Conservation (phyloP, 2,329 filamentous ascomycete genomes). For the Stemphylium lycopersici region DNA sequence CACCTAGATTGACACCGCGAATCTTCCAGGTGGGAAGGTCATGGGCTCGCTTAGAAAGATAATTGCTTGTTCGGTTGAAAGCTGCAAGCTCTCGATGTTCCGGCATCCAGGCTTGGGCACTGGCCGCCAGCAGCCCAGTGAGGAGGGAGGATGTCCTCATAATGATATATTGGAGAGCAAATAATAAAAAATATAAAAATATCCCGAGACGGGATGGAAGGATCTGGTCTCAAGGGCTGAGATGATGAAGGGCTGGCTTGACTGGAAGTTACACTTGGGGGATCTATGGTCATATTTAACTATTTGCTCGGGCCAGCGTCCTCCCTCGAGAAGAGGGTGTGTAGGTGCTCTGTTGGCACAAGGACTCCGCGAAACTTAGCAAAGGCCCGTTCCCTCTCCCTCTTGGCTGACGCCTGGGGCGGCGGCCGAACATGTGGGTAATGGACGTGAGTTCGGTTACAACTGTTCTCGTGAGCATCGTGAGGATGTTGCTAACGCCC, state of each 20-base stretch:
- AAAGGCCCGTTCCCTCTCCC: not conserved
- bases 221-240: not conserved
- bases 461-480: not conserved
- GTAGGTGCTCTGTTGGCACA: not conserved
- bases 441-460: not conserved
- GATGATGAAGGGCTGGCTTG: not conserved
- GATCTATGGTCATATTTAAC: not conserved
- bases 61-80: slow-evolving; percentile 10
- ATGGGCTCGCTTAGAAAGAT: slow-evolving; percentile 2
- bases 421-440: not conserved
- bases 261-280: not conserved
- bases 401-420: not conserved
- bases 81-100: slow-evolving; percentile 9
- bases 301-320: not conserved
- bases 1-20: slow-evolving; percentile 62
- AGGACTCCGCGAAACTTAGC: not conserved
- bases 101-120: slow-evolving; percentile 13
- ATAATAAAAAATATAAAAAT: not conserved
- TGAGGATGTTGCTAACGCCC: not conserved
- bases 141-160: slow-evolving; percentile 3
- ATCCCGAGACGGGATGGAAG: not conserved
- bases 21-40: slow-evolving; percentile 49
- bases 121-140: slow-evolving; percentile 9
- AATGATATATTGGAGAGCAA: not conserved
- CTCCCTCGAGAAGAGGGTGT: not conserved